Base-by-base conservation (phyloP, 805 yeast genomes). In the Ogataea ganodermae region DNA sequence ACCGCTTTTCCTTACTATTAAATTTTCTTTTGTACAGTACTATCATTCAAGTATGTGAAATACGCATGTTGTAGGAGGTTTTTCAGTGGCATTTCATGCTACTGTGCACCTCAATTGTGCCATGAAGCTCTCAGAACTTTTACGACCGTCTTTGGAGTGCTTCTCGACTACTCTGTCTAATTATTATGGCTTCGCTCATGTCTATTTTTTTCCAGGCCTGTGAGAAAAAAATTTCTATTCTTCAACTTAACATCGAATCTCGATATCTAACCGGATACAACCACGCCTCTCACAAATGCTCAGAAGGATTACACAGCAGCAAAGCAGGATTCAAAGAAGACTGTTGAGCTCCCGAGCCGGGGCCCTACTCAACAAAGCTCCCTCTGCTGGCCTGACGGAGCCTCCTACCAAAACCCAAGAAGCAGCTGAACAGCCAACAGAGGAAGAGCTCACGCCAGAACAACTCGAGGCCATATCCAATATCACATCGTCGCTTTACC, bases 401-500 rank as follows among this genome's bases (percentile, higher is more conserved):
- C 39, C 39, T n/a, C 9, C n/a, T 21, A 17, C 22, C 26, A 22
- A 35, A 12, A 9, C 18, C 3, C 18, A 24, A 14, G 17, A 14
- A 22, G 9, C 26, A 9, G 18, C 17, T 30, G 26, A 38, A 26
- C 18, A 16, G 18, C 16, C 22, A 6, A 20, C 18, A 21, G 18
- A 24, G 16, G 40, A 36, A 7, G 40, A 36, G 23, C 14, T 42
- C 4, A 27, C 48, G n/a, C 46, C 30, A 10, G 41, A 48, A 28
- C 55, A 61, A 26, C 44, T 52, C 10, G 56, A 51, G 21, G 53
- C 49, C 20, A 57, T 58, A 13, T 39, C 52, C 6, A 50, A 56
- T 2, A 37, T 53, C 3, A 47, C 60, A 4, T 58, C 66, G 0
- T 31, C 48, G 17, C 38, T 62, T 28, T 66, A 66, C 39, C 49